phyloP scores from a whole-genome alignment of 164 flowering plant genomes.

The Vitis riparia region DNA sequence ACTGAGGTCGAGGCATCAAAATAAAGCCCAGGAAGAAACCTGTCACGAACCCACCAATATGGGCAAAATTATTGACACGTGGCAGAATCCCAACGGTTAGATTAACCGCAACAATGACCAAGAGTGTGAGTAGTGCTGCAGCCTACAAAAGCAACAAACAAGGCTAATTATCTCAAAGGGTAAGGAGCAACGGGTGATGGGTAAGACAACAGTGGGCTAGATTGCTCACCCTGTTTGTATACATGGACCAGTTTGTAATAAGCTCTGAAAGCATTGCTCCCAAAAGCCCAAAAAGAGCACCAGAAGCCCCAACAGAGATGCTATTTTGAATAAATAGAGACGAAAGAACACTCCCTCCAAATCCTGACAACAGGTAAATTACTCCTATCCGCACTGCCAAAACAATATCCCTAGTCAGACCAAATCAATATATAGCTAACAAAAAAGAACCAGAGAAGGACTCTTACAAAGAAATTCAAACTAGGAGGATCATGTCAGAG shows the following conservation, averaged over 20 bases:
- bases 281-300: constrained; percentile 86
- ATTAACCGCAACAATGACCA: constrained; percentile 63
- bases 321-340: too few species aligned
- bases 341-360: too few species aligned
- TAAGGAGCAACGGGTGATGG: too few species aligned
- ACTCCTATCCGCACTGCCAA: too few species aligned
- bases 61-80: constrained; percentile 78
- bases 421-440: too few species aligned
- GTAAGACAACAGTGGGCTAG: background rate
- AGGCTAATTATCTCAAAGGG: background rate
- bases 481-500: too few species aligned
- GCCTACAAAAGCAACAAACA: constrained; percentile 35
- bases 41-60: constrained; percentile 79
- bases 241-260: constrained; percentile 75
- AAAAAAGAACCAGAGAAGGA: too few species aligned
- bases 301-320: too few species aligned
- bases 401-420: too few species aligned
- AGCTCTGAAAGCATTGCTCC: constrained; percentile 95
- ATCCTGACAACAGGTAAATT: too few species aligned
- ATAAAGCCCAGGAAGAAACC: constrained; percentile 85
- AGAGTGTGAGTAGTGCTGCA: constrained; percentile 69
- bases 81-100: constrained; percentile 82
- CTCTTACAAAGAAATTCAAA: too few species aligned
- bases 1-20: constrained; percentile 73
- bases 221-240: constrained; percentile 62